Evolutionary conservation across 192 early-diverging fungal species (phyloP).

Genomic region (Coemansia sp.): DNA sequence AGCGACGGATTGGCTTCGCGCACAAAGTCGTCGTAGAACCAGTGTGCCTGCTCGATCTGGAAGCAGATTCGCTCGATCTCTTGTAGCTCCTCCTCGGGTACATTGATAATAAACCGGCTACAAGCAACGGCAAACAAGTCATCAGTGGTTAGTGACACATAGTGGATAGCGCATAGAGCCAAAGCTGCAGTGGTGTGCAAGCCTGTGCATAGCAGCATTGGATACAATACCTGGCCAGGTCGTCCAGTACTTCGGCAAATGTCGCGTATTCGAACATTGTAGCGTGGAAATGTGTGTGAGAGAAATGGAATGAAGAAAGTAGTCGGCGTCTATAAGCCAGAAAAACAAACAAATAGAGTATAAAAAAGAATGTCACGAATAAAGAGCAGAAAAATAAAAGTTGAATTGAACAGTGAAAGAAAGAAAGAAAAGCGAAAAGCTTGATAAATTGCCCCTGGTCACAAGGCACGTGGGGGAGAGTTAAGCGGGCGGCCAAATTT

Average conservation of each 20-base stretch:
- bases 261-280: constrained; percentile 66
- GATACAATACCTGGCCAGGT: constrained; percentile 68
- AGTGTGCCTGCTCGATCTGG: constrained; percentile 98
- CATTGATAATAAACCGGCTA: constrained; percentile 98
- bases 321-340: constrained; percentile 1
- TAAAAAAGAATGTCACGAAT: constrained; percentile 5
- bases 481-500: neutral
- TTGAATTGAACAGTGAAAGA: constrained; percentile 3
- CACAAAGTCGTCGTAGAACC: constrained; percentile 99
- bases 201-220: neutral
- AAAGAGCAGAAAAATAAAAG: constrained; percentile 1
- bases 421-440: constrained; percentile 3
- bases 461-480: neutral
- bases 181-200: neutral
- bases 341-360: neutral
- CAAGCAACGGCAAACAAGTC: constrained; percentile 26
- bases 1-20: constrained; percentile 79
- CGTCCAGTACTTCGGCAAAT: constrained; percentile 86
- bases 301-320: constrained; percentile 7
- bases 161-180: neutral
- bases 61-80: constrained; percentile 98
- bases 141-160: neutral
- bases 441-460: neutral
- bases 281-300: neutral
- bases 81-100: constrained; percentile 91